Evolutionary conservation across 1,284 basidiomycete species (phyloP), one percentile per base, ranked within the genome.

Genomic region (Ustilago crameri): DNA sequence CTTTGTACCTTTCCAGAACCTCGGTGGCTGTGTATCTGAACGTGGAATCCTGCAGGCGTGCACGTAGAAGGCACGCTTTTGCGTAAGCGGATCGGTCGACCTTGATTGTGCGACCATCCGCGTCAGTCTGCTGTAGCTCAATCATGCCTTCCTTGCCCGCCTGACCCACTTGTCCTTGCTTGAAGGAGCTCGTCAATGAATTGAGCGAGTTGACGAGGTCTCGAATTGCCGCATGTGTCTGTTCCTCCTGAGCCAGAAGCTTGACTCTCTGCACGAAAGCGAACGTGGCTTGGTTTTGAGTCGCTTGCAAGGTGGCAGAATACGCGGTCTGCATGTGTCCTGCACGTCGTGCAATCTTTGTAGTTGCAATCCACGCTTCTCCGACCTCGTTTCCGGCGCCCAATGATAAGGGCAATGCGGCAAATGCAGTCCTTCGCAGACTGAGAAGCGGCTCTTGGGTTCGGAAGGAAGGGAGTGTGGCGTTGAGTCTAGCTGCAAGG

Each of bases 251-350:
- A 67, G 90, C 91, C 45, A 92, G 85, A 3, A 98, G 88, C 83
- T 95, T 98, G 2, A 93, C 92, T 74, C 91, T 92, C 83, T 98
- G 93, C 42, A 97, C 88, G 84, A 96, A 98, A 3, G 91, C 89
- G 78, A 91, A 93, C 0, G 88, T 88, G 0, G 90, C 88, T 32
- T 89, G 87, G 69, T 87, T 88, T 79, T 93, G 90, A 56, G 90
- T 88, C 0, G 94, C 93, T 84, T 98, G 96, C 0, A 99, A 87
- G 54, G 93, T 90, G 1, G 96, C 95, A 78, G 92, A 97, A 82
- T 98, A 99, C 3, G 96, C 94, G 0, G 95, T 97, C 85, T 98
- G 96, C 86, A 89, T 90, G 83, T 98, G 95, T 0, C 92, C 91
- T 0, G 94, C 92, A 81, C 96, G 97, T 49, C 96, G 87, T 14